These are phyloP conservation scores for Vitis rupestris DNA, from an alignment of 164 flowering plant species.

Conservation along the genomic window DNA sequence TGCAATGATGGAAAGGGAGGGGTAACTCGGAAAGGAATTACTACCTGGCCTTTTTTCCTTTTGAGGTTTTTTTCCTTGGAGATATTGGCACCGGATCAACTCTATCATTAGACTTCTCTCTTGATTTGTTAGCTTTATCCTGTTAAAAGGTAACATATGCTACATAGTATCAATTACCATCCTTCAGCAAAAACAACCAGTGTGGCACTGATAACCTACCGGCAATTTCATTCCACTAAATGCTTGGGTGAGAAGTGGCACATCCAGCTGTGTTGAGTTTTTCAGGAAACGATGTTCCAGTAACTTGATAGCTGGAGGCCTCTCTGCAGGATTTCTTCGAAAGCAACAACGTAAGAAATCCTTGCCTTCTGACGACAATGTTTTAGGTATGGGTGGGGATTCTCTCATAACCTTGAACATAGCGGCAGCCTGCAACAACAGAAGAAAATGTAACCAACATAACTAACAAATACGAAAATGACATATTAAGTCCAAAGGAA, in stretches of 20 bases:
- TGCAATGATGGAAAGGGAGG: not conserved
- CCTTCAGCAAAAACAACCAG: not conserved
- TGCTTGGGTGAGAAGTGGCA: slow-evolving; percentile 16
- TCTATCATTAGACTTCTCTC: slow-evolving; percentile 6
- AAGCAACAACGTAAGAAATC: slow-evolving; percentile 81
- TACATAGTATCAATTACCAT: not conserved
- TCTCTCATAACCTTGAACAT: slow-evolving; percentile 83
- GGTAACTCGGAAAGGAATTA: not conserved
- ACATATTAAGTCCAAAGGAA: not conserved
- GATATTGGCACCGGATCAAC: slow-evolving; percentile 11
- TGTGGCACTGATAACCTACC: slow-evolving; percentile 16
- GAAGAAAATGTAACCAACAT: not conserved
- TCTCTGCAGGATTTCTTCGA: slow-evolving; percentile 80
- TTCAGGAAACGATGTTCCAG: slow-evolving; percentile 73
- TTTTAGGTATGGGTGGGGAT: slow-evolving; percentile 77
- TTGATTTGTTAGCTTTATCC: slow-evolving; percentile 25
- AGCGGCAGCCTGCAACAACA: slow-evolving; percentile 73
- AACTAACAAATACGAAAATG: not conserved
- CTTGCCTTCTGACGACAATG: slow-evolving; percentile 73
- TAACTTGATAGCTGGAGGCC: slow-evolving; percentile 67
- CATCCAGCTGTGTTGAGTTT: slow-evolving; percentile 37
- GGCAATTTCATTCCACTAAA: slow-evolving; percentile 24
- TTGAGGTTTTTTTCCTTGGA: slow-evolving; percentile 6
- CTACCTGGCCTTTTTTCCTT: slow-evolving; percentile 22
- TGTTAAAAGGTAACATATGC: slow-evolving; percentile 6